Base-by-base conservation (phyloP, 2,329 filamentous ascomycete genomes). In the Daldinia eschscholtzii region DNA sequence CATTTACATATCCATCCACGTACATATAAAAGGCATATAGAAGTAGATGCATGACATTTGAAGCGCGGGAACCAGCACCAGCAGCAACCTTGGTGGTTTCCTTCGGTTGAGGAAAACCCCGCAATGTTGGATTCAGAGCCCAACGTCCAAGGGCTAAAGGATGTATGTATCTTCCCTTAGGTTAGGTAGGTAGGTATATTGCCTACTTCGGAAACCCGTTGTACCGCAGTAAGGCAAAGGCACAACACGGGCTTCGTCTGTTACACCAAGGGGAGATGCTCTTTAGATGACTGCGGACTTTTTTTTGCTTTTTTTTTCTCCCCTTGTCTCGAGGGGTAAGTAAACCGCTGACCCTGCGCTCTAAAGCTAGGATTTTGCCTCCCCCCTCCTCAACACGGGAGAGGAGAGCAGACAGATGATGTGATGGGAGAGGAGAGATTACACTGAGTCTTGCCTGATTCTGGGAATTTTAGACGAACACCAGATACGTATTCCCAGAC, bases 391-490 rank as follows among this genome's bases (percentile, higher is more conserved):
- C 48, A 60, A 59, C 52, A 57, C 58, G 41, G 50, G 57, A 48
- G 57, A 58, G 48, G 33, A 63, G 23, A 58, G 46, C 58, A 65
- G 53, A 68, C 10, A 50, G 48, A 55, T 55, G 52, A 33, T 37
- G 26, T 15, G 55, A 52, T 39, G 56, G 37, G 56, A 46, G 33
- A 64, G 37, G 56, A 46, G 33, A 64, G 26, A 15, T 57, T 42
- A 18, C 18, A 37, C 41, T 64, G 57, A 68, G 68, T 56, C 70
- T 74, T 74, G 64, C 65, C 74, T 73, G 20, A 62, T 70, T 70
- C 23, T 48, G 58, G 70, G 69, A 68, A 72, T 65, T 72, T 68
- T 74, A 58, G 56, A 73, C 69, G 70, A 74, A 57, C 35, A 62
- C 53, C 15, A 30, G 35, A 46, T 67, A 64, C 55, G 61, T 64